Evolutionary conservation across 495 filamentous ascomycete genomes (phyloP), one percentile per base, ranked within the genome.

Genomic region (Mytilinidion resinicola): DNA sequence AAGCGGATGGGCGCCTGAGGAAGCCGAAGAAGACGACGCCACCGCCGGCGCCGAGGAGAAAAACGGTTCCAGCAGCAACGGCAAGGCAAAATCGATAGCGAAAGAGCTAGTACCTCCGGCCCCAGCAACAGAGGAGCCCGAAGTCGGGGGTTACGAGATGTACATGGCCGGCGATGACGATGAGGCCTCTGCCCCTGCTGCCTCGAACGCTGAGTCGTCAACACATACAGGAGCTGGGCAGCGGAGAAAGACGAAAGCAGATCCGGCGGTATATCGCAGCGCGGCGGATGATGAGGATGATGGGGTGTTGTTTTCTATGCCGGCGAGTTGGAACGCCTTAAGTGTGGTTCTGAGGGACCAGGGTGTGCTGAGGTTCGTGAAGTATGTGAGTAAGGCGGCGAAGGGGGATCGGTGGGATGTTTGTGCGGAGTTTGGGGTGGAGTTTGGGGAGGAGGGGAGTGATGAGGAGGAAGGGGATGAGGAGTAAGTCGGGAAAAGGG

Each of bases 401-500:
- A 81, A 81, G 67, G 92, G 93, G 14, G 95, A 96, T 73, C 79
- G 93, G 38, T 99, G 92, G 91, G 93, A 99, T 76, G 74, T 96
- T 33, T 81, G 79, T 38, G 95, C 84, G 1, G 84, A 74, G 15
- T 86, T 79, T 69, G 80, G 79, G 55, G 83, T 88, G 15, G 59
- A 62, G 51, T 42, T 57, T 37, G 56, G 51, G 33, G 67, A 67
- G 14, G 62, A 70, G 51, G 59, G 47, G 12, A 64, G 63, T 7
- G 62, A 70, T 55, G 63, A 66, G 48, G 69, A 68, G n/a, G 63
- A 65, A 41, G 69, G 66, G 15, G 70, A 61, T 35, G 57, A 61
- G 21, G 53, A 56, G 20, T 34, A 47, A 20, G 12, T n/a, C 7
- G 39, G 25, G 33, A 21, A 35, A 42, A 17, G 15, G 56, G 25